These are phyloP conservation scores for Harringtonia lauricola DNA, from an alignment of 2,329 filamentous ascomycete genomes.

Conservation along the genomic window DNA sequence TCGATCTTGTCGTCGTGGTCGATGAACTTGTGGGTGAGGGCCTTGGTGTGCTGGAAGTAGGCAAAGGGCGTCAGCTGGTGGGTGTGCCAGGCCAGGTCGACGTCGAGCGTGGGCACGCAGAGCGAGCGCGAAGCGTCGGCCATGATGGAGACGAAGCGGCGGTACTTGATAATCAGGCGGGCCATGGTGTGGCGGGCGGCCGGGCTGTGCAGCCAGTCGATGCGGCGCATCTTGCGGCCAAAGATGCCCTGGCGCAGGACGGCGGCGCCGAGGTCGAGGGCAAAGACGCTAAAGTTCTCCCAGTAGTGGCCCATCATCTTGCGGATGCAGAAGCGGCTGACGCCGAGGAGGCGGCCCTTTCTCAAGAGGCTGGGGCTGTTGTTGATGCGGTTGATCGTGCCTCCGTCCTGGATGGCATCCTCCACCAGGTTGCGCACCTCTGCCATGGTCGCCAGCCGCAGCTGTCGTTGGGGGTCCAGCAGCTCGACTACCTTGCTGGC, in stretches of 20 bases:
- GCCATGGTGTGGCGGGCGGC: slow-evolving; percentile 50
- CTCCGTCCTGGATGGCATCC: no score
- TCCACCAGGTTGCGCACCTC: no score
- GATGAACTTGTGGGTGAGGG: slow-evolving; percentile 42
- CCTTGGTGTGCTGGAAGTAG: slow-evolving; percentile 49
- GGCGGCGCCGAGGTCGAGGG: slow-evolving; percentile 53
- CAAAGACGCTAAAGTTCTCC: slow-evolving; percentile 54
- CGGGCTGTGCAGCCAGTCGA: slow-evolving; percentile 71
- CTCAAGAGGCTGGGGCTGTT: background rate
- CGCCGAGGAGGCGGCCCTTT: background rate
- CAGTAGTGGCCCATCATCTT: slow-evolving; percentile 64
- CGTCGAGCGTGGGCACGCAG: slow-evolving; percentile 60
- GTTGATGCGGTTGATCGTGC: no score
- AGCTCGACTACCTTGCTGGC: no score
- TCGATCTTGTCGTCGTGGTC: slow-evolving; percentile 80
- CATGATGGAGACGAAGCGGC: slow-evolving; percentile 53
- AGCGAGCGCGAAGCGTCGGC: slow-evolving; percentile 29
- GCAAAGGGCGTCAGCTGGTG: slow-evolving; percentile 56
- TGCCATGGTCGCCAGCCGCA: no score
- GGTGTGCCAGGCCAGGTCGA: slow-evolving; percentile 72
- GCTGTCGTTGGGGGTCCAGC: no score
- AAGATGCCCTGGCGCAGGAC: slow-evolving; percentile 57
- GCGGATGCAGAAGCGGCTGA: slow-evolving; percentile 20
- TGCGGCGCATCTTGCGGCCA: slow-evolving; percentile 58
- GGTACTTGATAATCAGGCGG: slow-evolving; percentile 53